phyloP scores from a whole-genome alignment of 768 basidiomycete genomes.

The Phanerodontia chrysosporium region DNA sequence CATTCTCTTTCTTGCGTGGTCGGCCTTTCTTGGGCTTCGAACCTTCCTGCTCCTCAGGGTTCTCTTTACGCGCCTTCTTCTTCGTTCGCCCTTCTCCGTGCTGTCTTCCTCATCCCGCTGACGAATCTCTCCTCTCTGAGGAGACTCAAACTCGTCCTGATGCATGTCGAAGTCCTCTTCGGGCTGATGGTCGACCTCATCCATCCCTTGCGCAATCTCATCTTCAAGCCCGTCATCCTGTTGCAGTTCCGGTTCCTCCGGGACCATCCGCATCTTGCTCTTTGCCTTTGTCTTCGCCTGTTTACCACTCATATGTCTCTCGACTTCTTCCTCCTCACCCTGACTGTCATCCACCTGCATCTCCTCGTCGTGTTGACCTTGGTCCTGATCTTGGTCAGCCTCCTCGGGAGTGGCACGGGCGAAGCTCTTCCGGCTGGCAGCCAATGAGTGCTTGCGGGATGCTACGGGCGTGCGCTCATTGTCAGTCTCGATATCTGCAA shows the following conservation, averaged over 20 bases:
- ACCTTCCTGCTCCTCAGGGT: not conserved
- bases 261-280: constrained; percentile 19
- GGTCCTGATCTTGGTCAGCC: not conserved
- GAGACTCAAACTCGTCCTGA: constrained; percentile 22
- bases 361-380: constrained; percentile 2
- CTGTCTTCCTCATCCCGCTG: constrained; percentile 18
- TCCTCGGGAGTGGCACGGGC: not conserved
- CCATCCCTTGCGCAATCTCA: constrained; percentile 37
- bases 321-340: constrained; percentile 34
- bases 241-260: constrained; percentile 11
- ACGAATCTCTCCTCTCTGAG: constrained; percentile 14
- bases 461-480: constrained; percentile 1
- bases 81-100: constrained; percentile 21
- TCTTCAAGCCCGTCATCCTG: constrained; percentile 31
- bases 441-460: not conserved
- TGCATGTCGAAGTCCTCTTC: constrained; percentile 21
- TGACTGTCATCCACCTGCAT: constrained; percentile 20
- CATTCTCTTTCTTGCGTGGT: constrained; percentile 15
- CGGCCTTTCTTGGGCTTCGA: constrained; percentile 13
- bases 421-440: constrained; percentile 3
- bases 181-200: constrained; percentile 8
- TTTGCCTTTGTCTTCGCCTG: constrained; percentile 15
- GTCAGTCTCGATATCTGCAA: constrained; percentile 5
- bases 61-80: constrained; percentile 33
- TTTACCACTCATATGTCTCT: constrained; percentile 11